Percentiles rank a stretch among this genome's conserved stretches.
These are phyloP conservation scores for Firmiana major DNA, from an alignment of 345 rosid species.

Conservation along the genomic window DNA sequence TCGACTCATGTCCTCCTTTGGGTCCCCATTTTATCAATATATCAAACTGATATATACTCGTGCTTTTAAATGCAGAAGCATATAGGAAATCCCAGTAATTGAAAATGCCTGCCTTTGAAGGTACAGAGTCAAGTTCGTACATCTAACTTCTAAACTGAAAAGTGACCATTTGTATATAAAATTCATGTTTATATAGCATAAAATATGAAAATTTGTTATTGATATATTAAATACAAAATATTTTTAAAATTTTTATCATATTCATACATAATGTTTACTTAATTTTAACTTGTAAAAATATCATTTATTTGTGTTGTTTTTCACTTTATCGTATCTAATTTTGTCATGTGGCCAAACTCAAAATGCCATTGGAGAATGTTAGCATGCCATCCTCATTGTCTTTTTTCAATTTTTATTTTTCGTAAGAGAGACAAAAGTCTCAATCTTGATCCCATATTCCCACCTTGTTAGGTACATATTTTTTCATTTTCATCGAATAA, in stretches of 20 bases:
- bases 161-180: too few species aligned
- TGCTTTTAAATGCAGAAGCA: neutral
- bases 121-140: neutral
- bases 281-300: too few species aligned
- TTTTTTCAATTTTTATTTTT: neutral
- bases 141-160: neutral
- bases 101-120: neutral
- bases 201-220: too few species aligned
- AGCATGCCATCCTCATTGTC: neutral
- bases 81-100: neutral
- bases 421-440: neutral
- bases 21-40: neutral
- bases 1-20: neutral
- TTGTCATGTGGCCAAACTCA: neutral
- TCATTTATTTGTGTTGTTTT: too few species aligned
- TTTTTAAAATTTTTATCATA: too few species aligned
- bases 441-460: neutral
- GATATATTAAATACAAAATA: too few species aligned
- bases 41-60: neutral
- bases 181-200: too few species aligned
- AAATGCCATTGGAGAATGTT: neutral
- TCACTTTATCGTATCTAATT: too few species aligned
- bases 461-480: neutral
- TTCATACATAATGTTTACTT: too few species aligned
- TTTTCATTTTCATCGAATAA: neutral